Evolutionary conservation across 306 rosid species (phyloP).

Genomic region (Quillaja saponaria): DNA sequence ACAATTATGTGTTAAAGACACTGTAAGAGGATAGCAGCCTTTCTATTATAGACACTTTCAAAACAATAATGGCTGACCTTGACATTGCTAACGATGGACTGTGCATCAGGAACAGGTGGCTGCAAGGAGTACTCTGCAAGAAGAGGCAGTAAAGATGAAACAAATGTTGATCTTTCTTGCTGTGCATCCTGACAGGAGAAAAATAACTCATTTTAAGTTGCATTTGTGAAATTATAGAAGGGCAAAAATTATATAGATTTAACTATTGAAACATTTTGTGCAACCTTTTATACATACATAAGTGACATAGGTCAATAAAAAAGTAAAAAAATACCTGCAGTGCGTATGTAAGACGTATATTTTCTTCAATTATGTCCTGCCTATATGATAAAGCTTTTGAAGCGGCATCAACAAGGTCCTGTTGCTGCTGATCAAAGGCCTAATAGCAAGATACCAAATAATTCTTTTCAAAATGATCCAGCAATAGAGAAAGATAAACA

Average conservation of each 20-base stretch:
- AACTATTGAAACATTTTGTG: slow-evolving; percentile 16
- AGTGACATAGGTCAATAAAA: slow-evolving; percentile 20
- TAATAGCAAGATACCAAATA: slow-evolving; percentile 29
- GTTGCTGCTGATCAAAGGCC: slow-evolving; percentile 73
- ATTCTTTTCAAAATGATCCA: slow-evolving; percentile 14
- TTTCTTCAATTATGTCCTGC: slow-evolving; percentile 95
- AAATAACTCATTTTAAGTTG: slow-evolving; percentile 22
- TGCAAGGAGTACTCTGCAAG: slow-evolving; percentile 89
- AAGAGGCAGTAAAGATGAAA: slow-evolving; percentile 88
- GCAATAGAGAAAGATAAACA: slow-evolving; percentile 25
- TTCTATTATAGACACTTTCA: slow-evolving; percentile 17
- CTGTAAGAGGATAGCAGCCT: slow-evolving; percentile 2
- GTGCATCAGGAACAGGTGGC: slow-evolving; percentile 87
- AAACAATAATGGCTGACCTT: slow-evolving; percentile 58
- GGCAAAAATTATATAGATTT: no score
- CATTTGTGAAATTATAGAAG: no score
- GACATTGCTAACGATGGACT: slow-evolving; percentile 84
- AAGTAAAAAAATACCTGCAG: slow-evolving; percentile 44
- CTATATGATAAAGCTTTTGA: slow-evolving; percentile 67
- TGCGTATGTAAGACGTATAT: slow-evolving; percentile 79
- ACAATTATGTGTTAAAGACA: no score
- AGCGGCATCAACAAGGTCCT: slow-evolving; percentile 67
- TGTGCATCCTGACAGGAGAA: slow-evolving; percentile 76
- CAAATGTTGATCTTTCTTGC: slow-evolving; percentile 86
- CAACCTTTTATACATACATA: slow-evolving; percentile 11